Evolutionary conservation across 23 red algal species (phyloP).

Genomic region (Cyanidiococcus yangmingshanensis): DNA sequence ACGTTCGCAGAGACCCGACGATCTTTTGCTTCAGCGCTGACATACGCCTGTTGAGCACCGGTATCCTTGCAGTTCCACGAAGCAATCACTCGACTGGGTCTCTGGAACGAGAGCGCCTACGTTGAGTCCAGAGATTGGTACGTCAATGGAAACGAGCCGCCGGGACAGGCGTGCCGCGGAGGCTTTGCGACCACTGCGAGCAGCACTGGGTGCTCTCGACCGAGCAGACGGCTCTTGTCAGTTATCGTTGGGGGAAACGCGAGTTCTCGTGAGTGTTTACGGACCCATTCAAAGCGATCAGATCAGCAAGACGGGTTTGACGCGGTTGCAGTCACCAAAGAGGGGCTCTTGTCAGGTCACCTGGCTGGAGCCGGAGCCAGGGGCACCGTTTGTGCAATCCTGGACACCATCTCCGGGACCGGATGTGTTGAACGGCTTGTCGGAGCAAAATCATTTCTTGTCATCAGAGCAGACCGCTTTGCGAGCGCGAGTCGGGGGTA

Average conservation of each 20-base stretch:
- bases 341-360: background rate
- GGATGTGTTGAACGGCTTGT: background rate
- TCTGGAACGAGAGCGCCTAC: too few relatives aligned
- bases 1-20: too few relatives aligned
- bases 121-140: too few relatives aligned
- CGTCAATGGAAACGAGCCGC: background rate
- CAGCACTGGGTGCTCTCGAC: background rate
- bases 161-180: background rate
- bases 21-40: too few relatives aligned
- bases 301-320: background rate
- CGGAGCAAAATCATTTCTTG: background rate
- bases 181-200: background rate
- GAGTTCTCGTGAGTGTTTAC: background rate
- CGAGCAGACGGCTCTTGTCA: background rate
- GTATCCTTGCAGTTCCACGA: too few relatives aligned
- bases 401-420: background rate
- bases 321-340: background rate
- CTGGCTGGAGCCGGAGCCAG: background rate
- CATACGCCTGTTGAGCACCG: too few relatives aligned
- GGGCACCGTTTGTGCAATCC: background rate
- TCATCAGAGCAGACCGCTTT: background rate
- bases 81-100: too few relatives aligned
- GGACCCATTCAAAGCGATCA: background rate
- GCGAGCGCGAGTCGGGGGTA: background rate
- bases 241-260: background rate